Evolutionary conservation across 441 rosid species (phyloP), one percentile per base, ranked within the genome.

Genomic region (Brassica hybrid): DNA sequence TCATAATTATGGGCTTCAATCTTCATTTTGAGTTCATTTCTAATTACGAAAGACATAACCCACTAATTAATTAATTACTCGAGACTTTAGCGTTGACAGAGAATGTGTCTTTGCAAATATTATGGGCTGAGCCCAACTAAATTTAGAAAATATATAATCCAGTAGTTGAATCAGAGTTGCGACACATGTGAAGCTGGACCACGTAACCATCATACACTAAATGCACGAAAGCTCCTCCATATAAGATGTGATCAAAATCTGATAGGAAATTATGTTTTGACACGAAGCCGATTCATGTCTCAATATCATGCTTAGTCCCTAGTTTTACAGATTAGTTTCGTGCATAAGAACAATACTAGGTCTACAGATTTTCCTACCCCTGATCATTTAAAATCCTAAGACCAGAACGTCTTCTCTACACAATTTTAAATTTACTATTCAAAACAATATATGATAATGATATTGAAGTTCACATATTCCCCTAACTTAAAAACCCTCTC

Each of bases 81-180:
- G 17, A 48, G 54, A n/a, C 14, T 48, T 48, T 1, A 48, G 54
- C 5, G 48, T 38, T 41, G 41, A 36, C 16, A 48, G 6, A 12
- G 14, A 11, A 48, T 13, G 16, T 6, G 54, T 13, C 54, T 48
- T 48, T 48, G 54, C 5, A 48, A 4, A 13, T 13, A 48, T 4
- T 13, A 13, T 45, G 54, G 54, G 54, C 54, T 13, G 54, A 48
- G 17, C 71, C 71, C 71, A 74, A 25, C n/a, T 54, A 19, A 54
- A 10, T 19, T 4, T 6, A 13, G 8, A 34, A 9, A 25, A 25
- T 0, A 14, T 11, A 11, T 17, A 10, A 34, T 41, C 30, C 2
- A 21, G n/a, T 59, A 36, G 6, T n/a, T 52, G 2, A 9, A 0
- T 63, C 32, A 63, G 69, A 5, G 23, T 9, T 73, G 69, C 11